Base-by-base conservation (phyloP, 2,329 filamentous ascomycete genomes). In the Arthroderma sp. region DNA sequence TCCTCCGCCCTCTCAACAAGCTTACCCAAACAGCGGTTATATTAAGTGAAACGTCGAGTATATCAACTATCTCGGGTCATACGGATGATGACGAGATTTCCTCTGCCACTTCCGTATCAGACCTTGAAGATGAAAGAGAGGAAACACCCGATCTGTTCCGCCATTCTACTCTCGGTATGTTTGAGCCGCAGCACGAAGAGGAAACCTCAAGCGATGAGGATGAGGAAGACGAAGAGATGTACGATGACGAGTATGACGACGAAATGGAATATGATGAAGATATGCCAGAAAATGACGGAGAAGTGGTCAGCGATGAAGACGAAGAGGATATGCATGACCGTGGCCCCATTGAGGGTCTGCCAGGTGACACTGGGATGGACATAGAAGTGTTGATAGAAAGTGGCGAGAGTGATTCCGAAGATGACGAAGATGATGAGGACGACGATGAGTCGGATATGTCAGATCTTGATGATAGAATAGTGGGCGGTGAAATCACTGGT, bases 101-200 rank as follows among this genome's bases (percentile, higher is more conserved):
- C 1, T 91, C 86, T 7, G 79, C 83, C 3, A 93, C 87, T 4
- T 94, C 89, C 1, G 77, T 94, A 27, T 95, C 89, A 7, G 88
- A 94, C 51, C 70, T 87, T 42, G 84, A 88, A 36, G 84, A 88
- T 49, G 82, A 86, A 45, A 81, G 87, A 38, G 87, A 94, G 63
- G 91, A 96, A 61, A 98, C 93, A 4, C 91, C 93, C 29, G 91
- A 98, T 65, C 74, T 98, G 15, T 96, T 95, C 68, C 83, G 93
- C 43, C 94, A 96, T 63, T 96, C 91, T 1, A 86, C 93, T 1
- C 71, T 98, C 22, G 89, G 91, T 41, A 93, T 96, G 80, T 80
- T 95, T 43, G 91, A 96, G 61, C 82, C 84, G 52, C 78, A 81
- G 41, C 78, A 83, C 47, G 82, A 87, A 48, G 82, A 85, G 49